Evolutionary conservation across 2,329 filamentous ascomycete genomes (phyloP).

Genomic region (Cercospora sp.): DNA sequence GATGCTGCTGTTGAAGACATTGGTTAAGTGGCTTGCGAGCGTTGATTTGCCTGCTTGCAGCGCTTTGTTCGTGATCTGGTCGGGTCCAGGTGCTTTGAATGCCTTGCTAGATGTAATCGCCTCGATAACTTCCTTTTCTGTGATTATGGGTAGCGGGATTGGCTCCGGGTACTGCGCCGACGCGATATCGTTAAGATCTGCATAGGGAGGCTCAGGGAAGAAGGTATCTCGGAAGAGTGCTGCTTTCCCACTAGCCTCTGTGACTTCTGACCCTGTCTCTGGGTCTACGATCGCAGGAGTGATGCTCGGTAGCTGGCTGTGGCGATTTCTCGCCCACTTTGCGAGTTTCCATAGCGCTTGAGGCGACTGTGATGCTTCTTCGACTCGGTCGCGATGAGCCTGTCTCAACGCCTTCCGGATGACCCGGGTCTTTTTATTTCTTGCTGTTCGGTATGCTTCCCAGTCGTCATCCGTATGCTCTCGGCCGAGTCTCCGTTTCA

Average conservation of each 20-base stretch:
- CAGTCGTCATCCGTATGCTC: neutral
- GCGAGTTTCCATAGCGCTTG: neutral
- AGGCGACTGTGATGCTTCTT: slow-evolving; percentile 3
- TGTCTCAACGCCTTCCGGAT: slow-evolving; percentile 2
- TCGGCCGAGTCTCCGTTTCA: neutral
- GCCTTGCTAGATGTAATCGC: neutral
- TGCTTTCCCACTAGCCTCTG: neutral
- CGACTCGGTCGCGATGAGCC: neutral
- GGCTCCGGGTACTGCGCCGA: neutral
- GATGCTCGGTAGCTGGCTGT: neutral
- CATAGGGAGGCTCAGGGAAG: neutral
- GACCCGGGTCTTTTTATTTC: slow-evolving; percentile 2
- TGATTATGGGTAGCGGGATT: neutral
- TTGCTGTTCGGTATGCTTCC: slow-evolving; percentile 2
- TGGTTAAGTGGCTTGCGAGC: neutral
- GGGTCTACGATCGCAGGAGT: neutral
- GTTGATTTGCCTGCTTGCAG: neutral
- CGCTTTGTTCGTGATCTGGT: slow-evolving; percentile 1
- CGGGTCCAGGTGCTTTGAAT: slow-evolving; percentile 1
- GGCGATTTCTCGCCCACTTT: neutral
- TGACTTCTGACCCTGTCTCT: neutral
- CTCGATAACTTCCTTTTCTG: neutral
- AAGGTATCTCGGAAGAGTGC: neutral
- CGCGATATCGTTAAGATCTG: slow-evolving; percentile 2
- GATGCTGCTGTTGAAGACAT: neutral